Evolutionary conservation across 768 basidiomycete genomes (phyloP).

Genomic region (Rhodotorula paludigena): DNA sequence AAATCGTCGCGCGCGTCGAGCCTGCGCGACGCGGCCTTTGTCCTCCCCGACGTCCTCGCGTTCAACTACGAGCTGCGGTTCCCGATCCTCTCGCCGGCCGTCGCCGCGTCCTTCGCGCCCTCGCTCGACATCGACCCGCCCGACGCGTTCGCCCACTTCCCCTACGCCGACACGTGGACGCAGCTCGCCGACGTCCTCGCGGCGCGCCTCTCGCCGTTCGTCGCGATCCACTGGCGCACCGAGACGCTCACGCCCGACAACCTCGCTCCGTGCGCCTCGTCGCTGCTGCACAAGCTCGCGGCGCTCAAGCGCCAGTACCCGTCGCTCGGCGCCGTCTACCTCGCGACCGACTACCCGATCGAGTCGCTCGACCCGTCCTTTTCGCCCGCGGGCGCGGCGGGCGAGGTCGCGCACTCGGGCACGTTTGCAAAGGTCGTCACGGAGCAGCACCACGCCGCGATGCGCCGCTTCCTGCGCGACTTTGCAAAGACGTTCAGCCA

Average conservation of each 20-base stretch:
- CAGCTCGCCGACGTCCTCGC: constrained; percentile 51
- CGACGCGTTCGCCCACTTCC: constrained; percentile 43
- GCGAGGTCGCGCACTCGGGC: constrained; percentile 48
- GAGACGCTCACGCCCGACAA: constrained; percentile 52
- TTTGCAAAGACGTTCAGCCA: constrained; percentile 46
- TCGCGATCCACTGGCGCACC: constrained; percentile 60
- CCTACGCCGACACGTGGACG: constrained; percentile 53
- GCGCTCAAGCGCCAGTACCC: constrained; percentile 40
- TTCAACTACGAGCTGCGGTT: constrained; percentile 57
- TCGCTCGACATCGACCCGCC: constrained; percentile 1
- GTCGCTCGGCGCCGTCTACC: constrained; percentile 53
- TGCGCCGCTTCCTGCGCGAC: constrained; percentile 51
- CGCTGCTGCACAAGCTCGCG: constrained; percentile 53
- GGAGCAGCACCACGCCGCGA: constrained; percentile 52
- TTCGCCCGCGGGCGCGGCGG: constrained; percentile 33
- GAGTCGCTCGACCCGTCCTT: constrained; percentile 37
- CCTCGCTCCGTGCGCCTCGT: constrained; percentile 54
- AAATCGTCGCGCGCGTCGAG: constrained; percentile 26
- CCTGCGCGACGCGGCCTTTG: not conserved
- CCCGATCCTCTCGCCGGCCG: constrained; percentile 49
- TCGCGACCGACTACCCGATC: constrained; percentile 58
- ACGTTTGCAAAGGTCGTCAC: constrained; percentile 53
- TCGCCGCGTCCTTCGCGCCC: constrained; percentile 9
- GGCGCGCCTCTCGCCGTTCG: constrained; percentile 49
- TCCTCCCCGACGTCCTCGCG: constrained; percentile 52